Evolutionary conservation across 495 filamentous ascomycete genomes (phyloP).

Genomic region (Hypoxylon lenormandii): DNA sequence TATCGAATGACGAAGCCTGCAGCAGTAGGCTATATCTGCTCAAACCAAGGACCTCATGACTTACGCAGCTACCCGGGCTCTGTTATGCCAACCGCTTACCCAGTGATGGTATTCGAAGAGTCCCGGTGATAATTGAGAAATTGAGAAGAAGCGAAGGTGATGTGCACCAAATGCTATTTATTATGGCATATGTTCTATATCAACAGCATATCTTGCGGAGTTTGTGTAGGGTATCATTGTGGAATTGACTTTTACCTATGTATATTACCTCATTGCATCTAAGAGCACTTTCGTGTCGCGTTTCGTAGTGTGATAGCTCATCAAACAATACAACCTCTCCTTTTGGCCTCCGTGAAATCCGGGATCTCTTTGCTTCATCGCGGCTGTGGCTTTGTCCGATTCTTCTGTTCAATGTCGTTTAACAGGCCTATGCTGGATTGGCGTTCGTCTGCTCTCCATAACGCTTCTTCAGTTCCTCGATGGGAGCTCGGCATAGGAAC

Average conservation of each 20-base stretch:
- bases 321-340: background rate
- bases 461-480: slow-evolving; percentile 62
- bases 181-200: slow-evolving; percentile 30
- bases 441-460: slow-evolving; percentile 49
- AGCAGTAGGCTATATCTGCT: background rate
- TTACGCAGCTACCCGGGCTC: too few species aligned
- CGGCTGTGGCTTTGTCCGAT: background rate
- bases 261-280: background rate
- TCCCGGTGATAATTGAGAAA: background rate
- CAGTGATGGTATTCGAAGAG: background rate
- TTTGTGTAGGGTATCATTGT: slow-evolving; percentile 32
- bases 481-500: slow-evolving; percentile 67
- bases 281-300: slow-evolving; percentile 1
- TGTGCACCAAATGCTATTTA: slow-evolving; percentile 44
- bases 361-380: slow-evolving; percentile 1
- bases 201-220: slow-evolving; percentile 25
- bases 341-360: background rate
- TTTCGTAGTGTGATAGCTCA: slow-evolving; percentile 11
- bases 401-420: background rate
- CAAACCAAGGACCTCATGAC: too few species aligned
- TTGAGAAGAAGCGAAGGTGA: background rate
- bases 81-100: background rate
- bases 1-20: background rate
- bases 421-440: background rate
- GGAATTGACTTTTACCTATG: slow-evolving; percentile 21